Conservation (phyloP, 768 basidiomycete genomes). For the Lepiota brunneoincarnata region DNA sequence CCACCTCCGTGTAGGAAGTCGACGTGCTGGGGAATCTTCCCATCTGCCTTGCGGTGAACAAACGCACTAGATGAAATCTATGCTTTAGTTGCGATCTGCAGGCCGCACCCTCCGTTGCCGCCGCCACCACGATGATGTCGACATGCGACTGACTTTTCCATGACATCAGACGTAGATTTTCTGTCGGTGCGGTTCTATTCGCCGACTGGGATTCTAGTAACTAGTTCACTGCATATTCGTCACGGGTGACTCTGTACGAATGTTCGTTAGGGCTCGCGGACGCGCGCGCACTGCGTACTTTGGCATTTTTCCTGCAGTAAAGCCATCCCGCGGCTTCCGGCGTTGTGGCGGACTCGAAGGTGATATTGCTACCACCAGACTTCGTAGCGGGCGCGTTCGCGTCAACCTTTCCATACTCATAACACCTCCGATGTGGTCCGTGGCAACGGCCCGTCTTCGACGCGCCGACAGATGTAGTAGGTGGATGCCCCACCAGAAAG, state of each 20-base stretch:
- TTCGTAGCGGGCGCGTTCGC: not conserved
- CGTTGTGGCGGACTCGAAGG: conserved; percentile 3
- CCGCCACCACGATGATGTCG: conserved; percentile 2
- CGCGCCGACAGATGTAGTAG: not conserved
- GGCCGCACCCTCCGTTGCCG: conserved; percentile 1
- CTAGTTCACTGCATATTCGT: not conserved
- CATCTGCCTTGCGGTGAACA: not conserved
- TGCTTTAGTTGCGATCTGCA: conserved; percentile 7
- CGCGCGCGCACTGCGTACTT: not conserved
- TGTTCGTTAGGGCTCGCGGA: not conserved
- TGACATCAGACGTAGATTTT: not conserved
- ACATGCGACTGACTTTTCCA: not conserved
- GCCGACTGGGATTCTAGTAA: not conserved
- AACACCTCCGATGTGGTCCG: not conserved
- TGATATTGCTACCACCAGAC: conserved; percentile 4
- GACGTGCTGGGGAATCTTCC: conserved; percentile 6
- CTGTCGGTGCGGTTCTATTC: not conserved
- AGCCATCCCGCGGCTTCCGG: conserved; percentile 6
- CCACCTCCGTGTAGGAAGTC: conserved; percentile 4
- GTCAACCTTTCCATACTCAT: conserved; percentile 1
- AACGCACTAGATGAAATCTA: conserved; percentile 3
- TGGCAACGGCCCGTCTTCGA: conserved; percentile 3
- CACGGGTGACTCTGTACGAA: not conserved
- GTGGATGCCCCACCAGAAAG: not conserved
- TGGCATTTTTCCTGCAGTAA: not conserved